phyloP scores from a whole-genome alignment of 2,329 filamentous ascomycete genomes.

The Sclerotinia subarctica region DNA sequence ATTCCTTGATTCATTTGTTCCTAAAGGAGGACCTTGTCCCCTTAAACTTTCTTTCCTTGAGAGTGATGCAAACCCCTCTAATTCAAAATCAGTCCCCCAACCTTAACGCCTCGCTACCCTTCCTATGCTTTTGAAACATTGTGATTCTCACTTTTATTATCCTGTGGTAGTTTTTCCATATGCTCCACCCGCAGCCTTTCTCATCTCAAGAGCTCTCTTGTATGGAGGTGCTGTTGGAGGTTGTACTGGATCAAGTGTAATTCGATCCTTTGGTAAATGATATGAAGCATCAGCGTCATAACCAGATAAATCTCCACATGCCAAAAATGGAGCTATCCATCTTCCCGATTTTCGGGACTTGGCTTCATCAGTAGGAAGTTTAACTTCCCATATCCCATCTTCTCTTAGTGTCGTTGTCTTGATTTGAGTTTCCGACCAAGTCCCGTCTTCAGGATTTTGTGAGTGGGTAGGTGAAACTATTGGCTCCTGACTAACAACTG shows the following conservation, averaged over 20 bases:
- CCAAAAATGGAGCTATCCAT: conserved; percentile 95
- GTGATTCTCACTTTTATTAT: neutral
- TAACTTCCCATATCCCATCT: conserved; percentile 33
- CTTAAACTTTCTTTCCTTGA: neutral
- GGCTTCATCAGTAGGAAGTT: conserved; percentile 33
- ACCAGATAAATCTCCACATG: conserved; percentile 91
- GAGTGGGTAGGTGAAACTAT: conserved; percentile 44
- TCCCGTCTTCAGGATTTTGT: conserved; percentile 46
- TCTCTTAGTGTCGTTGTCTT: conserved; percentile 22
- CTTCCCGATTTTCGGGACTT: conserved; percentile 48
- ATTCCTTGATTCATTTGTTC: neutral
- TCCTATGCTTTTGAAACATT: neutral
- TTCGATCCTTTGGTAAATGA: conserved; percentile 77
- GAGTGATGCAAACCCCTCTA: neutral
- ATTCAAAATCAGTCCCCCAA: neutral
- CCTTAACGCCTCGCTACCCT: conserved; percentile 13
- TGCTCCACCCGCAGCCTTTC: conserved; percentile 70
- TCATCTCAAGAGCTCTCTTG: conserved; percentile 82
- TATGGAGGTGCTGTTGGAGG: conserved; percentile 96
- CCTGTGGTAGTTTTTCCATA: conserved; percentile 35
- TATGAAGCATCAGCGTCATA: conserved; percentile 97
- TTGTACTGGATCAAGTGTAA: conserved; percentile 87
- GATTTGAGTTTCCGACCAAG: conserved; percentile 41
- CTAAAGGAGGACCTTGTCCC: neutral
- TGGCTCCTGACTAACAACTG: conserved; percentile 43